These are phyloP conservation scores for Prunus mira DNA, from an alignment of 306 rosid genomes.

Conservation along the genomic window DNA sequence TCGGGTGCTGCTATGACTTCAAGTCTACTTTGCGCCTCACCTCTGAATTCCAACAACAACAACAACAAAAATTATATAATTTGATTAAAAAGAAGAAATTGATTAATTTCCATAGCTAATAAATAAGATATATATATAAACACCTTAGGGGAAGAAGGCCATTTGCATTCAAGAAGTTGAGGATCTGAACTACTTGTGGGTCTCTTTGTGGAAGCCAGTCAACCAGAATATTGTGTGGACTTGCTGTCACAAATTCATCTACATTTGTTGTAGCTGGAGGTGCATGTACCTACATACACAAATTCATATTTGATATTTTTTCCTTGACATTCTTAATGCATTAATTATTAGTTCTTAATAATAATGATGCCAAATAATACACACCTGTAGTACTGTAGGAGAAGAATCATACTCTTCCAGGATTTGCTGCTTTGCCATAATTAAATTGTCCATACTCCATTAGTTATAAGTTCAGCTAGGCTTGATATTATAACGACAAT, in stretches of 20 bases:
- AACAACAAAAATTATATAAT: not conserved
- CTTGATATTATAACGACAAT: not conserved
- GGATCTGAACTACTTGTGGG: slow-evolving; percentile 30
- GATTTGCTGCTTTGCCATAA: slow-evolving; percentile 21
- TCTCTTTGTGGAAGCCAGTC: slow-evolving; percentile 45
- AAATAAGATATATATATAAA: not conserved
- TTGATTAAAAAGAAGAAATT: not conserved
- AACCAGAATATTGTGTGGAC: slow-evolving; percentile 23
- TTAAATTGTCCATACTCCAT: not conserved
- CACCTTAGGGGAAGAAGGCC: slow-evolving; percentile 43
- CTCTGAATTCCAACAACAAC: slow-evolving; percentile 16
- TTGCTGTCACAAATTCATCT: slow-evolving; percentile 22
- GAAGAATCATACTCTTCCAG: slow-evolving; percentile 32
- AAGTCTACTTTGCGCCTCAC: slow-evolving; percentile 25
- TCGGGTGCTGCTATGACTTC: slow-evolving; percentile 28
- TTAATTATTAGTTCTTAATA: too few relatives aligned
- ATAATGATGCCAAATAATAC: too few relatives aligned
- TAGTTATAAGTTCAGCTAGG: not conserved
- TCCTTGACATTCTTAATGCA: too few relatives aligned
- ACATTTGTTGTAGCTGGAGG: slow-evolving; percentile 23
- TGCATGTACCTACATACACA: slow-evolving; percentile 24
- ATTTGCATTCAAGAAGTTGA: slow-evolving; percentile 40
- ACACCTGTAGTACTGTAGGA: not conserved
- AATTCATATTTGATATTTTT: not conserved
- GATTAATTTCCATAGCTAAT: not conserved